Percentiles rank a stretch among this genome's conserved stretches.
These are phyloP conservation scores for Globisporangium abappressorium DNA, from an alignment of 352 stramenopile genomes.

Conservation along the genomic window DNA sequence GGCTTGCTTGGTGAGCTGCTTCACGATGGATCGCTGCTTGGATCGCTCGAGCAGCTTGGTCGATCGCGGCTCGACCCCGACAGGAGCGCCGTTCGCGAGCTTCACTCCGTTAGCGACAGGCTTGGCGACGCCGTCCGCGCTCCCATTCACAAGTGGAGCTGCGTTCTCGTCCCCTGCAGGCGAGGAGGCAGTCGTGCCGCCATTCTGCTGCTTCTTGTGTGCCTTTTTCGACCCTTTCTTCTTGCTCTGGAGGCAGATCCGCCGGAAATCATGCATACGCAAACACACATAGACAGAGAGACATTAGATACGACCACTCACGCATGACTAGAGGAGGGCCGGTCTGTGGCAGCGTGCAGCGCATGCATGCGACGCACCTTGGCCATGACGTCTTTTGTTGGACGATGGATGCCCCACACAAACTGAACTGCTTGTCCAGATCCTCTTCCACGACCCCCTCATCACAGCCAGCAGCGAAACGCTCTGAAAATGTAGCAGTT, in stretches of 20 bases:
- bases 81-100: constrained; percentile 7
- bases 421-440: not conserved
- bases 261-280: not conserved
- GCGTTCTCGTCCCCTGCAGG: constrained; percentile 5
- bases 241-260: constrained; percentile 22
- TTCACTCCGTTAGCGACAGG: not conserved
- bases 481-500: not conserved
- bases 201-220: constrained; percentile 53
- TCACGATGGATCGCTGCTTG: constrained; percentile 56
- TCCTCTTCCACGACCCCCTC: constrained; percentile 1
- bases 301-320: not conserved
- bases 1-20: constrained; percentile 56
- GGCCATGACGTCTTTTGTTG: constrained; percentile 1
- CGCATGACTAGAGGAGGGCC: not conserved
- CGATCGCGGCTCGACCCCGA: constrained; percentile 18
- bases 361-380: not conserved
- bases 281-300: not conserved
- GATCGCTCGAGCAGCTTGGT: constrained; percentile 26
- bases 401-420: not conserved
- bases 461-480: not conserved
- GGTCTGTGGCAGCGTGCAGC: not conserved
- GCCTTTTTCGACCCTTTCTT: constrained; percentile 51
- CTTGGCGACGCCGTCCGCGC: constrained; percentile 3
- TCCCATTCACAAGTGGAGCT: constrained; percentile 9
- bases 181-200: constrained; percentile 5